Conservation (phyloP, 345 rosid genomes). For the Schrenkiella parvula region DNA sequence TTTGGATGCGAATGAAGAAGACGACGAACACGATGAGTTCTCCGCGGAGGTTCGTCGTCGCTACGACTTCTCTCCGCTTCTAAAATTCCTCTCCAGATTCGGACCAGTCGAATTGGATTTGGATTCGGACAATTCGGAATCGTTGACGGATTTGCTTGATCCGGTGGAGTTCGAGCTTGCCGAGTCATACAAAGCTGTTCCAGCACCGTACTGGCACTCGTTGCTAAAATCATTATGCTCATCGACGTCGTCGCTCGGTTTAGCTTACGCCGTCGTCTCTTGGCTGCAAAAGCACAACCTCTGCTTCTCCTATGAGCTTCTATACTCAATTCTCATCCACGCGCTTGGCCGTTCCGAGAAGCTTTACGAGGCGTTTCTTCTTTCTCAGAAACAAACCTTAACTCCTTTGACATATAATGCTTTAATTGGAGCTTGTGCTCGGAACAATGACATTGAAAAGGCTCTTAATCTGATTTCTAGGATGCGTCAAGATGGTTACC, state of each 20-base stretch:
- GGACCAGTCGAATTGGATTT: conserved; percentile 26
- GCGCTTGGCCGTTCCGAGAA: conserved; percentile 95
- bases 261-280: conserved; percentile 77
- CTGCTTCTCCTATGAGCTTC: conserved; percentile 93
- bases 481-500: conserved; percentile 87
- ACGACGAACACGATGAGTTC: conserved; percentile 35
- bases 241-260: conserved; percentile 44
- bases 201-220: conserved; percentile 90
- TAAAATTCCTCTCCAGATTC: conserved; percentile 50
- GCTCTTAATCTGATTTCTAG: conserved; percentile 79
- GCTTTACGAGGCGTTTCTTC: conserved; percentile 88
- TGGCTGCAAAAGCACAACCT: conserved; percentile 92
- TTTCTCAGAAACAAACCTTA: conserved; percentile 66
- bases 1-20: conserved; percentile 15
- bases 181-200: conserved; percentile 80
- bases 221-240: conserved; percentile 63
- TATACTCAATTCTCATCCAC: conserved; percentile 85
- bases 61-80: conserved; percentile 87
- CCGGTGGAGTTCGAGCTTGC: conserved; percentile 62
- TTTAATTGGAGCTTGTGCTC: conserved; percentile 78
- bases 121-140: conserved; percentile 20
- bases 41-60: conserved; percentile 49
- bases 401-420: conserved; percentile 95
- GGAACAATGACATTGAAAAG: conserved; percentile 76
- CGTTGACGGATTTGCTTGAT: conserved; percentile 48